Base-by-base conservation (phyloP, 176 grass and related monocot species). In the Musa troglodytarum region DNA sequence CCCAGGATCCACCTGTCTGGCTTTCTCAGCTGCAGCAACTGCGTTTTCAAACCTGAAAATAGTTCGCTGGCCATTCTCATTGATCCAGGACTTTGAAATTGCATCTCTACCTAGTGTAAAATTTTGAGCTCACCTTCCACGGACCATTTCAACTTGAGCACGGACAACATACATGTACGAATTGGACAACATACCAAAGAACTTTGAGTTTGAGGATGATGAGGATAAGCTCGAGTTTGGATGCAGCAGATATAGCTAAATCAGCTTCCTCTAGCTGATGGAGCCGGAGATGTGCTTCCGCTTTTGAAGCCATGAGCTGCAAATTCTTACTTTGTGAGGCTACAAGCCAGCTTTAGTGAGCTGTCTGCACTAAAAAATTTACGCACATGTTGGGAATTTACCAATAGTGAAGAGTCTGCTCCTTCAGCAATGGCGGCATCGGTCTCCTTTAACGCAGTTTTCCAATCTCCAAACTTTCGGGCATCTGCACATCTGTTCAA, bases 61-160 rank as follows among this genome's bases (percentile, higher is more conserved):
- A 10, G 8, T 58, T 54, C 12, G 17, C 15, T 29, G 9, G 14
- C 43, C 10, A 11, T 75, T 58, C 34, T 70, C 57, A 61, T 19
- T n/a, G 16, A 11, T 15, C 49, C 68, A 11, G 51, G 52, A 50
- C 11, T 20, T 70, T 22, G 68, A 70, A 50, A 50, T 51, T 70
- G 10, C 51, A 2, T 50, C 25, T 51, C 34, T 51, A 3, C 16
- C 1, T 50, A 51, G 19, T 65, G 2, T 26, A 26, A 66, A 59
- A 21, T 59, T 59, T 59, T 1, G 8, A 68, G 78, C 79, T 86
- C 79, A 99, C 95, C 95, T 99, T 88, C 95, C 95, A 52, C 79
- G 63, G 69, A 88, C 84, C 81, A 94, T 87, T 82, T 94, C 95
- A 86, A 99, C 84, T 80, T 93, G 88, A 50, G 90, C 90, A 54